A percentile compares a stretch with the other conserved stretches of the same genome.
Evolutionary conservation across 2,329 filamentous ascomycete species (phyloP).

Genomic region (Talaromyces sp.): DNA sequence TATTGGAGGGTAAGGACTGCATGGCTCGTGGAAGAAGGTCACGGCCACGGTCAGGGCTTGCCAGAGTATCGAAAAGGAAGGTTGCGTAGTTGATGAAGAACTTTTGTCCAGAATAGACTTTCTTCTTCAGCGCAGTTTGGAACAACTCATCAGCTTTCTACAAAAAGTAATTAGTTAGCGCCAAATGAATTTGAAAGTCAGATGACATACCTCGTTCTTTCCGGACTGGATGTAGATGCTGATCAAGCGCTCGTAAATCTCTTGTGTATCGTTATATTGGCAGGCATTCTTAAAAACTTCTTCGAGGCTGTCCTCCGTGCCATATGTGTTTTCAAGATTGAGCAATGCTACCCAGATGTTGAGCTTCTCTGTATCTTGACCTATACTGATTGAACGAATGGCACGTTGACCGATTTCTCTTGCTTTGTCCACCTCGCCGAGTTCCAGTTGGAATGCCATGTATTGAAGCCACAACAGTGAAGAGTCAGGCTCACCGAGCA

Average conservation of each 20-base stretch:
- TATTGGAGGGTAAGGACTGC: constrained; percentile 70
- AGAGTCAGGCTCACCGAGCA: constrained; percentile 90
- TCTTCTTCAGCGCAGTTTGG: constrained; percentile 83
- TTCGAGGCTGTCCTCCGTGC: constrained; percentile 75
- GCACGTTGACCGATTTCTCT: constrained; percentile 87
- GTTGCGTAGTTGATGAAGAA: constrained; percentile 94
- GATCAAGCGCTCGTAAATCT: constrained; percentile 82
- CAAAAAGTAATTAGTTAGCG: constrained; percentile 24
- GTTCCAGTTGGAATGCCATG: constrained; percentile 96
- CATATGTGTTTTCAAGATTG: constrained; percentile 90
- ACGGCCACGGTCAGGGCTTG: constrained; percentile 69
- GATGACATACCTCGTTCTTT: constrained; percentile 69
- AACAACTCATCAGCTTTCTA: constrained; percentile 88
- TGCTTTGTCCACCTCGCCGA: constrained; percentile 83
- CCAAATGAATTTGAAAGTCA: background rate
- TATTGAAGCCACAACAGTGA: constrained; percentile 92
- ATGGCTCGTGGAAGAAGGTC: constrained; percentile 77
- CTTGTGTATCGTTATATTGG: constrained; percentile 87
- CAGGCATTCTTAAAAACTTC: constrained; percentile 88
- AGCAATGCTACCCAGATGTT: constrained; percentile 94
- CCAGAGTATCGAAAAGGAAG: constrained; percentile 75
- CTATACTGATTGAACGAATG: constrained; percentile 83
- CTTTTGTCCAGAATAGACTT: constrained; percentile 68
- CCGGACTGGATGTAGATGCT: constrained; percentile 93
- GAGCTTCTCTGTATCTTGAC: constrained; percentile 86